Evolutionary conservation across 257 asterid genomes (phyloP), one percentile per base, ranked within the genome.

Genomic region (Parsonsia alboflavescens): DNA sequence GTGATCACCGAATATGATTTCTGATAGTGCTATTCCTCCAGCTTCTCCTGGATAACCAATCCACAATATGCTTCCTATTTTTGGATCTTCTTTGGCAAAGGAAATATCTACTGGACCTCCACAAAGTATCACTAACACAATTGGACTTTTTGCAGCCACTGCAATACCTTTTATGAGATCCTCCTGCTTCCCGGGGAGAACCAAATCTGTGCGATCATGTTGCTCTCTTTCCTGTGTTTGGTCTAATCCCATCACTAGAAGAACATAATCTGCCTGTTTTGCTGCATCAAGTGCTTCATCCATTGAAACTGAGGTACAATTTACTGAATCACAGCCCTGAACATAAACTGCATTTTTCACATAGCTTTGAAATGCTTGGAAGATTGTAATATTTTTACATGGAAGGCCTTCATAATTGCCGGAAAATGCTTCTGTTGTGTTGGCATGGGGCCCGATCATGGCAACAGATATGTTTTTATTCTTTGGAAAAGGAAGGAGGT

Each of bases 41-140:
- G 85, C 86, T 79, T 90, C 96, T 49, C 94, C 94, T 0, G 94
- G 96, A 79, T 87, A 88, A 54, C 94, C 91, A 45, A 86, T 91
- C 96, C 96, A 90, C 77, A 90, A 59, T 61, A 90, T 88, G 83
- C 92, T 80, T 76, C 89, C 88, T 7, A 90, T 79, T 44, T 85
- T 88, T 0, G 84, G 76, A 53, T 88, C 73, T 5, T 61, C 48
- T 77, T 84, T 90, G 6, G 94, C 91, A 39, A 88, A 90, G 49
- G 94, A 80, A 36, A 90, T 80, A 70, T 90, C 96, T 1, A 90
- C 83, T n/a, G 91, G 91, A 74, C 96, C 92, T 72, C 96, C 96
- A 75, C 80, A 80, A 21, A 85, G 68, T 52, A 88, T 78, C 46
- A 88, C 89, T 30, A 88, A 76, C 5, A 87, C 83, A 57, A 88